Evolutionary conservation across 441 rosid species (phyloP).

Genomic region (Flueggea neowawraea): DNA sequence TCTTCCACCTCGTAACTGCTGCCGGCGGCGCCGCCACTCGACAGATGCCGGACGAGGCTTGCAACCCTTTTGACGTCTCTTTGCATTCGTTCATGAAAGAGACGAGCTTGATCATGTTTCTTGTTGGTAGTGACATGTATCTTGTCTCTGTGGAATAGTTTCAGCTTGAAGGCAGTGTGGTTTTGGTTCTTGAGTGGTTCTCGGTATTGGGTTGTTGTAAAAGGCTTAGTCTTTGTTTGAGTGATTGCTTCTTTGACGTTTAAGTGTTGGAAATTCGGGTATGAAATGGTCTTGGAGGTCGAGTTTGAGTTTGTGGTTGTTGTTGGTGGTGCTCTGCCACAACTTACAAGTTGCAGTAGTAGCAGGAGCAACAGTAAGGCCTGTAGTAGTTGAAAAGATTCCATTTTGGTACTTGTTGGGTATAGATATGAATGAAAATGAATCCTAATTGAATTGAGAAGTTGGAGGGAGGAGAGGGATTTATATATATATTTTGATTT

Average conservation of each 20-base stretch:
- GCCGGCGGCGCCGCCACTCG: slow-evolving; percentile 1
- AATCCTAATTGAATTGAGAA: no score
- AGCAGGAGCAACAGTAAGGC: background rate
- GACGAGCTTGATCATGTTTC: slow-evolving; percentile 28
- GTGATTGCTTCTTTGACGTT: slow-evolving; percentile 40
- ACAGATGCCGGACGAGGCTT: slow-evolving; percentile 46
- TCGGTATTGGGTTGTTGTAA: slow-evolving; percentile 25
- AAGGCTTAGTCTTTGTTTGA: slow-evolving; percentile 10
- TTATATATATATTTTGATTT: no score
- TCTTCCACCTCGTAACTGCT: slow-evolving; percentile 25
- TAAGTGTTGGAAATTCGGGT: slow-evolving; percentile 61
- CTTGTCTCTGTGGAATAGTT: slow-evolving; percentile 67
- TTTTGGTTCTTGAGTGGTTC: slow-evolving; percentile 6
- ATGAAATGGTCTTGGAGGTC: slow-evolving; percentile 9
- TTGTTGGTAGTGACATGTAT: slow-evolving; percentile 13
- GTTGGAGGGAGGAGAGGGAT: no score
- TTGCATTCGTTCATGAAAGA: slow-evolving; percentile 62
- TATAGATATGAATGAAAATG: no score
- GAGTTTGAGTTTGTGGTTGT: background rate
- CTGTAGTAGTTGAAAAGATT: no score
- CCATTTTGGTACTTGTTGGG: no score
- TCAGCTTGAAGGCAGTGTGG: slow-evolving; percentile 22
- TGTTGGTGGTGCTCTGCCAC: background rate
- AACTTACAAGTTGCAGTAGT: slow-evolving; percentile 6
- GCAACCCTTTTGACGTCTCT: slow-evolving; percentile 62